Evolutionary conservation across 2,329 filamentous ascomycete genomes (phyloP), one percentile per base, ranked within the genome.

Genomic region (Fusarium torulosum): DNA sequence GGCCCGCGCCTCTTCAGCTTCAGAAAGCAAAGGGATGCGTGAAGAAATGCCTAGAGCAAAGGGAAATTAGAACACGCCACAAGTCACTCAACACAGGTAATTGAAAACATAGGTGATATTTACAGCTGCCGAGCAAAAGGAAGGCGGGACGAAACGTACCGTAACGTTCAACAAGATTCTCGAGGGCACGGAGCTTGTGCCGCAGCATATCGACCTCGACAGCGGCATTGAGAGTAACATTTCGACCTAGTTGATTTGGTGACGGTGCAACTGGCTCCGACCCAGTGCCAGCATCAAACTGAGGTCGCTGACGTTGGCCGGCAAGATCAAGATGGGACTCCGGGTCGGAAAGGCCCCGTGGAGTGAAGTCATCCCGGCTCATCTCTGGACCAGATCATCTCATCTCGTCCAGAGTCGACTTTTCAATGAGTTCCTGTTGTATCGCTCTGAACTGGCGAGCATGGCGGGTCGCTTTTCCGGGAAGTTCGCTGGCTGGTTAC

Each of bases 1-100:
- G 37, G 81, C 79, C 56, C 86, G 81, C 25, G 86, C 86, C 74
- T 88, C 86, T 75, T 88, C 86, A 23, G 82, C 79, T 65, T 86
- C 84, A 53, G 84, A 88, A 54, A 86, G 75, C 64, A 80, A 77
- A 23, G 82, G 81, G 46, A 83, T 73, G 63, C 66, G 72, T 46
- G 75, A 73, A 23, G 69, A 40, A 54, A 74, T 70, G 63, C 74
- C 75, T 77, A 65, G 38, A 47, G 21, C 17, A 53, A 33, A 63
- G 40, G 42, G 19, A 63, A 42, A 58, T 72, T 53, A 74, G 67
- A 46, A 70, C 43, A 49, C 37, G 61, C 9, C 47, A 49, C 38
- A 41, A 40, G 52, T 47, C 37, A 47, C 44, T 59, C 43, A 37
- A 38, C 44, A 54, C 19, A 42, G 47, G 25, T 51, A 53, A 44